Evolutionary conservation across 2,329 filamentous ascomycete species (phyloP), one percentile per base, ranked within the genome.

Genomic region (Pseudogymnoascus sp.): DNA sequence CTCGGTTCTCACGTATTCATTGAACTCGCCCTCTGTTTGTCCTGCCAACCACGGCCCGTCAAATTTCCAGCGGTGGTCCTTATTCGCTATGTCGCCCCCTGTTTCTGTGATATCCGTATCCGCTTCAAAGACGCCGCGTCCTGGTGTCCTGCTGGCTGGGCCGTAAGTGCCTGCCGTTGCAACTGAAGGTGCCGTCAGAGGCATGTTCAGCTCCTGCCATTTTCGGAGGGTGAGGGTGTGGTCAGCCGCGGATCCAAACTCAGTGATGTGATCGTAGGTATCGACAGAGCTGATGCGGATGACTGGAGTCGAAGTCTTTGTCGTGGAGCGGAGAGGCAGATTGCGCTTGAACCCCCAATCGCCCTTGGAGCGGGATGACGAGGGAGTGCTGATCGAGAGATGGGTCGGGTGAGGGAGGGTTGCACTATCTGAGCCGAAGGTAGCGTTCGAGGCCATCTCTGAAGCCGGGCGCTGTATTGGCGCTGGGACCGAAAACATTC

Each of bases 261-360:
- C 92, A 72, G 93, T 96, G 69, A 97, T 83, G 74, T 92, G 89
- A 76, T 97, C 92, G 69, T 87, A 84, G 1, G 91, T 90, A 78
- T 97, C 93, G 67, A 96, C 82, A 65, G 89, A 83, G 70, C 86
- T 87, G 69, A 97, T 78, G 67, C 90, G 85, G 62, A 96, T 83
- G 60, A 90, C 80, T 8, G 92, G 90, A n/a, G 86, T 87, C 5
- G 87, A 85, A 5, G 86, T 86, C 62, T 85, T 84, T 18, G 86
- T 84, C 4, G 91, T 93, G 2, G 89, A 87, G 73, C 88, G 88
- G 7, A 88, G 77, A 1, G 93, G 93, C 5, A 97, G 80, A 1
- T 91, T 82, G 63, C 93, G 82, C 78, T 97, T 97, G 70, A 97
- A 79, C 12, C 93, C 93, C 93, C 93, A 97, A 72, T 97, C 93